phyloP scores from a whole-genome alignment of 345 rosid species.

The Mangifera indica region DNA sequence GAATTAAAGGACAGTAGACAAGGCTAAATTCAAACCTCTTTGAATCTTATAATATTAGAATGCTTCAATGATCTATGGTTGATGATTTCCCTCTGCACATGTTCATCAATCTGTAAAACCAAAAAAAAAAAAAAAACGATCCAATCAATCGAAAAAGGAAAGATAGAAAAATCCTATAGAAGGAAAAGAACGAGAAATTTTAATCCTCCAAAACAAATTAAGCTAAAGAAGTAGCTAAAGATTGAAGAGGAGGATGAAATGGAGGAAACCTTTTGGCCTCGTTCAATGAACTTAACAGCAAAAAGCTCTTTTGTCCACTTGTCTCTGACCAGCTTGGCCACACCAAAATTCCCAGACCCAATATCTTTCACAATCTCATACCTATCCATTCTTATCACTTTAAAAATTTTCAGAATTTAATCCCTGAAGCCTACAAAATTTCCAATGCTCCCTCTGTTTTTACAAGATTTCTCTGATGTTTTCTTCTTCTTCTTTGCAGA shows the following conservation, averaged over 20 bases:
- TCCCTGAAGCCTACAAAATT: neutral
- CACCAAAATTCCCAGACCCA: slow-evolving; percentile 71
- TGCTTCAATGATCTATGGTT: slow-evolving; percentile 73
- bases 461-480: neutral
- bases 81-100: slow-evolving; percentile 71
- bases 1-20: neutral
- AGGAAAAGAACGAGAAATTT: neutral
- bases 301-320: slow-evolving; percentile 46
- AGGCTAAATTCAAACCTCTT: slow-evolving; percentile 42
- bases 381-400: slow-evolving; percentile 46
- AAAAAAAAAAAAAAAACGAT: slow-evolving; percentile 12
- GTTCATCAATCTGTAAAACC: slow-evolving; percentile 61
- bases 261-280: slow-evolving; percentile 55
- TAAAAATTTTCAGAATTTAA: too few relatives aligned
- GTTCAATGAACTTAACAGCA: slow-evolving; percentile 64
- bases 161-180: neutral
- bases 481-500: neutral
- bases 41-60: slow-evolving; percentile 67
- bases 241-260: neutral
- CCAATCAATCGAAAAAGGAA: slow-evolving; percentile 6
- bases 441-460: slow-evolving; percentile 1
- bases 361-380: slow-evolving; percentile 66
- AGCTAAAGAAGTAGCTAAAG: neutral
- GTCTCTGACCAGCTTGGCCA: slow-evolving; percentile 61
- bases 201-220: neutral